phyloP scores from a whole-genome alignment of 257 asterid genomes.

The Solanum phureja region DNA sequence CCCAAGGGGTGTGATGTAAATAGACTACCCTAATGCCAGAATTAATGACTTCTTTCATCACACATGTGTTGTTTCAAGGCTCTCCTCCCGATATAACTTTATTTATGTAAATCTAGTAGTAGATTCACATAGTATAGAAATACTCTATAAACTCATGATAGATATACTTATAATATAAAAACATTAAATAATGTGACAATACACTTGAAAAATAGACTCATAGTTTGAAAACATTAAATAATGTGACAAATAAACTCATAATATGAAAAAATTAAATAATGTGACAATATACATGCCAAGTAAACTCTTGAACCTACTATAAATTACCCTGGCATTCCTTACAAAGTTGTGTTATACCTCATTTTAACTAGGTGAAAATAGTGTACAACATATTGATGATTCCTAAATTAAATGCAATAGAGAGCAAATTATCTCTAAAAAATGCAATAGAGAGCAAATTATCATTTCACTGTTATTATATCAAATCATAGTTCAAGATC shows the following conservation, averaged over 20 bases:
- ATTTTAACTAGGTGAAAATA: not conserved
- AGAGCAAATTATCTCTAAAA: not conserved
- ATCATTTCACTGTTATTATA: not conserved
- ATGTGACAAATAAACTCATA: no score
- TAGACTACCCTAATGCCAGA: not conserved
- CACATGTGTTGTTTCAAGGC: not conserved
- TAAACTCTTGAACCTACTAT: not conserved
- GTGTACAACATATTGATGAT: not conserved
- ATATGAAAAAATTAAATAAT: no score
- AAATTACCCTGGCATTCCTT: not conserved
- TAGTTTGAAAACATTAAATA: no score
- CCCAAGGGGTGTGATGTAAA: not conserved
- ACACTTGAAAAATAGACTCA: not conserved
- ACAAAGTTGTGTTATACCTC: not conserved
- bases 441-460: not conserved
- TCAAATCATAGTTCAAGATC: not conserved
- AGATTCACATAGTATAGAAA: not conserved
- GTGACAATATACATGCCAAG: not conserved
- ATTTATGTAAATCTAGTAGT: not conserved
- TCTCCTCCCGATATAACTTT: not conserved
- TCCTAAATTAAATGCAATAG: not conserved
- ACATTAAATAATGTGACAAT: not conserved
- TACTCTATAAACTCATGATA: not conserved
- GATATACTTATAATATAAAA: no score
- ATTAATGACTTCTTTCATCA: not conserved